These are phyloP conservation scores for Colletotrichum siamense DNA, from an alignment of 2,329 filamentous ascomycete genomes.

Conservation along the genomic window DNA sequence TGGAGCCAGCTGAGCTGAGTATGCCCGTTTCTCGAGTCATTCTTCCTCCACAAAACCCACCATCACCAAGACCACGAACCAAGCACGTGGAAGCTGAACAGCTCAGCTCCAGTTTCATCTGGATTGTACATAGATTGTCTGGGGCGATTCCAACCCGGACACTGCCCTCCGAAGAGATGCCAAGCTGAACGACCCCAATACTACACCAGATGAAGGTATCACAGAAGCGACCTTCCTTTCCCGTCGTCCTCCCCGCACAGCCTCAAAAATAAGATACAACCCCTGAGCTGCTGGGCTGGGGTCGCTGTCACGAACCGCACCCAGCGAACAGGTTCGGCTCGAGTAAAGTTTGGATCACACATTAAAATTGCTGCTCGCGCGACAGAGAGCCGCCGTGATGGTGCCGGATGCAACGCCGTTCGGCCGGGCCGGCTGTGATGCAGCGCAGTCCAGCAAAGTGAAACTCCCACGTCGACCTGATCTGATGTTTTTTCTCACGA, in stretches of 20 bases:
- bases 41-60: not conserved
- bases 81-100: not conserved
- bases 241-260: not conserved
- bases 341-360: not conserved
- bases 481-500: not conserved
- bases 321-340: not conserved
- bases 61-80: not conserved
- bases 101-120: not conserved
- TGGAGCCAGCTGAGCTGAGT: not conserved
- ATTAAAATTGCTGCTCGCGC: not conserved
- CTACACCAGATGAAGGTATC: not conserved
- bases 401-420: conserved; percentile 2
- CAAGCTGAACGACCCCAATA: not conserved
- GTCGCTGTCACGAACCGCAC: not conserved
- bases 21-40: not conserved
- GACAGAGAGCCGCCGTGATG: not conserved
- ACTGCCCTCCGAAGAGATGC: not conserved
- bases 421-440: not conserved
- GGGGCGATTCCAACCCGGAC: not conserved
- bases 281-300: not conserved
- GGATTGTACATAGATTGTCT: not conserved
- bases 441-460: not conserved
- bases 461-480: not conserved
- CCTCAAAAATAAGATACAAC: not conserved
- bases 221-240: not conserved